A percentile compares a stretch with the other conserved stretches of the same genome.
Conservation (phyloP, 306 rosid genomes). For the Vigna trinervia region DNA sequence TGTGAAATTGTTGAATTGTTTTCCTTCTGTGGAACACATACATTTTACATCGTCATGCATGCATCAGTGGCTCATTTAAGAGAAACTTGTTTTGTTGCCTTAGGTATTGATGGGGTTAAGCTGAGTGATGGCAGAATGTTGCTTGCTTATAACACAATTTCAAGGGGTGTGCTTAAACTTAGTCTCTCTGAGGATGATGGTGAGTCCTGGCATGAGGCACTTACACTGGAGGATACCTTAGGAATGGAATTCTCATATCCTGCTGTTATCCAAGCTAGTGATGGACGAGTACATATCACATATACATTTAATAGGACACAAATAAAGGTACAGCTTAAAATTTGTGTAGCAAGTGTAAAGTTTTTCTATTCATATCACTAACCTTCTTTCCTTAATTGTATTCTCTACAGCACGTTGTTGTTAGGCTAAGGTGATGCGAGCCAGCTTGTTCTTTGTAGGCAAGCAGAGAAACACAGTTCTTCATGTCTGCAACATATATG, state of each 20-base stretch:
- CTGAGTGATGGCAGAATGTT: slow-evolving; percentile 70
- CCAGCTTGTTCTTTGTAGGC: slow-evolving; percentile 11
- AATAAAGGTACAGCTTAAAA: slow-evolving; percentile 67
- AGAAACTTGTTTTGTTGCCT: slow-evolving; percentile 18
- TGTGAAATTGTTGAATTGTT: slow-evolving; percentile 5
- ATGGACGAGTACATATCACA: slow-evolving; percentile 77
- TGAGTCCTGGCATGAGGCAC: slow-evolving; percentile 75
- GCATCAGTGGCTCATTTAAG: slow-evolving; percentile 9
- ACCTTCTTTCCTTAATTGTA: slow-evolving; percentile 39
- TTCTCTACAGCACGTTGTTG: slow-evolving; percentile 79
- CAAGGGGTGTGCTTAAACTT: slow-evolving; percentile 88
- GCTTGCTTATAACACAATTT: slow-evolving; percentile 70
- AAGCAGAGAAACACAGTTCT: slow-evolving; percentile 19
- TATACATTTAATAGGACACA: slow-evolving; percentile 89
- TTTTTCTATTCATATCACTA: slow-evolving; percentile 27
- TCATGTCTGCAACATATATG: not conserved
- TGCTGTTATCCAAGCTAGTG: slow-evolving; percentile 90
- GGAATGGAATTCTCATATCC: slow-evolving; percentile 94
- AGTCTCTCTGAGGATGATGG: slow-evolving; percentile 84
- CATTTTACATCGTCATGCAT: slow-evolving; percentile 37
- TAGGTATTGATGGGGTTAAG: slow-evolving; percentile 93
- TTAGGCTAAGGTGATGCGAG: slow-evolving; percentile 58
- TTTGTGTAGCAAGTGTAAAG: slow-evolving; percentile 30
- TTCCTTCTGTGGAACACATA: slow-evolving; percentile 13
- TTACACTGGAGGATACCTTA: slow-evolving; percentile 75